Evolutionary conservation across 179 eudicot genomes (phyloP).

Genomic region (Silene vulgaris): DNA sequence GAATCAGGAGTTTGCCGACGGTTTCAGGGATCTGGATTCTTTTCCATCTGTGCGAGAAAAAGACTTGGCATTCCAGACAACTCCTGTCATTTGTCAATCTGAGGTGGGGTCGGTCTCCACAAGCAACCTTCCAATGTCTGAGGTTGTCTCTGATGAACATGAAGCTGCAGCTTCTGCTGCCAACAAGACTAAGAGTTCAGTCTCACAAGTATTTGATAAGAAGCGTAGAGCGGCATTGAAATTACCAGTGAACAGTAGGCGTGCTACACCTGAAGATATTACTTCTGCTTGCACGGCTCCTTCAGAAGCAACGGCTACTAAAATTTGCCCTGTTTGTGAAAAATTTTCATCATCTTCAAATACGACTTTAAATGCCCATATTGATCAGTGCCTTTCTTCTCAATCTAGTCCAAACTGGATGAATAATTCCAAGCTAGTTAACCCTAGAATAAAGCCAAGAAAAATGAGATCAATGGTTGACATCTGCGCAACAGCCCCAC

Average conservation of each 20-base stretch:
- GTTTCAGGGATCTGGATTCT: slow-evolving; percentile 30
- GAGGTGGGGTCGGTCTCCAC: slow-evolving; percentile 42
- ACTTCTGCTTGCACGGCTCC: slow-evolving; percentile 33
- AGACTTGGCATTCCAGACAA: slow-evolving; percentile 33
- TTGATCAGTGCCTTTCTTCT: slow-evolving; percentile 85
- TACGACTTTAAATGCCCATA: slow-evolving; percentile 93
- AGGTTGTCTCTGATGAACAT: slow-evolving; percentile 32
- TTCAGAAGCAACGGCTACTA: slow-evolving; percentile 53
- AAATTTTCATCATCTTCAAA: slow-evolving; percentile 77
- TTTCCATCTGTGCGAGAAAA: slow-evolving; percentile 38
- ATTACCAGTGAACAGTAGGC: slow-evolving; percentile 33
- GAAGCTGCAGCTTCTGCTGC: slow-evolving; percentile 34
- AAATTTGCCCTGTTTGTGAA: slow-evolving; percentile 87
- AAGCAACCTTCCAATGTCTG: slow-evolving; percentile 36
- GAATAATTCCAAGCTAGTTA: slow-evolving; percentile 39
- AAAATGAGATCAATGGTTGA: slow-evolving; percentile 72
- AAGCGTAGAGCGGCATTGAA: slow-evolving; percentile 51
- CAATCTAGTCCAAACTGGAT: slow-evolving; percentile 47
- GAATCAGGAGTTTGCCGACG: slow-evolving; percentile 27
- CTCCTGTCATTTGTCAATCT: slow-evolving; percentile 33
- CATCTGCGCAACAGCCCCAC: slow-evolving; percentile 55
- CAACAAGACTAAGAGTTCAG: slow-evolving; percentile 32
- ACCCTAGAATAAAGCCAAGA: slow-evolving; percentile 68
- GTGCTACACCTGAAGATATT: slow-evolving; percentile 35
- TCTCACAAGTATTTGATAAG: slow-evolving; percentile 35